Percentiles rank a stretch among this genome's conserved stretches.
Evolutionary conservation across 1,284 basidiomycete species (phyloP).

Genomic region (Cronartium ribicola): DNA sequence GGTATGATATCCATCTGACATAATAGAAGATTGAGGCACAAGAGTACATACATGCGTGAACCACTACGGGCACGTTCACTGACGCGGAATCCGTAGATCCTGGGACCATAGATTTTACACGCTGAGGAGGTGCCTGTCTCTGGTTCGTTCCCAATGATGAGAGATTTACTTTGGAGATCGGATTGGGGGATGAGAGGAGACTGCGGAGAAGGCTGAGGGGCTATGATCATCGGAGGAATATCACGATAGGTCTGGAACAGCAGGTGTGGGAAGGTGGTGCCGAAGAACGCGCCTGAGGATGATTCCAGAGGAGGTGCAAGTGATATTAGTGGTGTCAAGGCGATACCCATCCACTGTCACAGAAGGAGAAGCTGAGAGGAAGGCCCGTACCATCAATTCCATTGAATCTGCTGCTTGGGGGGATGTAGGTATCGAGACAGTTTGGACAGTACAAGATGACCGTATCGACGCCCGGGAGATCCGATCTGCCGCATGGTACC

Average conservation of each 20-base stretch:
- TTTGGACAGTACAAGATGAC: conserved; percentile 98
- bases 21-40: neutral
- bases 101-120: conserved; percentile 79
- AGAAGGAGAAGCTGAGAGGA: neutral
- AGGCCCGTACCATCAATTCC: conserved; percentile 78
- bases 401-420: conserved; percentile 90
- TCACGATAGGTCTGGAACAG: conserved; percentile 97
- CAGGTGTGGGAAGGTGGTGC: conserved; percentile 93
- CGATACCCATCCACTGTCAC: neutral
- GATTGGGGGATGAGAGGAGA: conserved; percentile 31
- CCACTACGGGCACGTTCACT: conserved; percentile 68
- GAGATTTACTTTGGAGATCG: conserved; percentile 44
- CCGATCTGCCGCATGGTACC: conserved; percentile 90
- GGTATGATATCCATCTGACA: neutral
- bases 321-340: neutral
- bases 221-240: conserved; percentile 68
- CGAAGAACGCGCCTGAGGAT: conserved; percentile 86
- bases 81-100: conserved; percentile 76
- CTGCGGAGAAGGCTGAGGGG: conserved; percentile 41
- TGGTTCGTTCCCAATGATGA: conserved; percentile 39
- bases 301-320: neutral
- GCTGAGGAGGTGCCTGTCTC: conserved; percentile 57
- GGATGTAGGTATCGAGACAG: conserved; percentile 93
- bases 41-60: conserved; percentile 71
- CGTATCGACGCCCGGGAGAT: conserved; percentile 94